These are phyloP conservation scores for Trichophyton verrucosum DNA, from an alignment of 2,329 filamentous ascomycete species.

Conservation along the genomic window DNA sequence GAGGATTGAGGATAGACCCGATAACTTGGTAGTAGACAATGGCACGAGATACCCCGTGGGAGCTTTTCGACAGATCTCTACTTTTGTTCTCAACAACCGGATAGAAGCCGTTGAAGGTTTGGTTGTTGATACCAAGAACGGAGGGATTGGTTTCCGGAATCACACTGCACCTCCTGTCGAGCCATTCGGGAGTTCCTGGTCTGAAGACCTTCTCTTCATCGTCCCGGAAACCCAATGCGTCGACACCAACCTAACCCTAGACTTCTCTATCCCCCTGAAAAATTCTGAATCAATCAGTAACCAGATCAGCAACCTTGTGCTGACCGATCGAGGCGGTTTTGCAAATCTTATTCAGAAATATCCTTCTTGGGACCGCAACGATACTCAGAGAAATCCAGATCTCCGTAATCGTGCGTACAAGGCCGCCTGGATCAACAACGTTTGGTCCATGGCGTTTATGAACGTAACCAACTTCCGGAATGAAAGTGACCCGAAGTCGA, in stretches of 20 bases:
- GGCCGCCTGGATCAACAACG: slow-evolving; percentile 34
- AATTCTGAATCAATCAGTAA: background rate
- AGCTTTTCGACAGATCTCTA: slow-evolving; percentile 19
- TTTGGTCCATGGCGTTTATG: slow-evolving; percentile 27
- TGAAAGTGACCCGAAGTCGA: background rate
- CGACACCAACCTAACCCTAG: slow-evolving; percentile 28
- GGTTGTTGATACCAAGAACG: slow-evolving; percentile 31
- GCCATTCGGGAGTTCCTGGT: slow-evolving; percentile 30
- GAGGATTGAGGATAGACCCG: no score
- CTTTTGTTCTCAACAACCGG: slow-evolving; percentile 23
- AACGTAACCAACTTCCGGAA: slow-evolving; percentile 26
- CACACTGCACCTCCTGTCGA: slow-evolving; percentile 27
- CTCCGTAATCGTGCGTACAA: slow-evolving; percentile 31
- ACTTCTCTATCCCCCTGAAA: slow-evolving; percentile 23
- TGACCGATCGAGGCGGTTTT: slow-evolving; percentile 29
- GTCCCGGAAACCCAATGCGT: slow-evolving; percentile 37
- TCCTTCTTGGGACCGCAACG: background rate
- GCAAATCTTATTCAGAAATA: background rate
- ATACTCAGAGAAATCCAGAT: slow-evolving; percentile 18
- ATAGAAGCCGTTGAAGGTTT: slow-evolving; percentile 32
- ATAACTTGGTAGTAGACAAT: slow-evolving; percentile 20
- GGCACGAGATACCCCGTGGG: no score
- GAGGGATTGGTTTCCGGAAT: slow-evolving; percentile 36
- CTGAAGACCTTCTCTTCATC: slow-evolving; percentile 38
- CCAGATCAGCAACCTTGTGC: background rate